Percentiles rank a stretch among this genome's conserved stretches.
Evolutionary conservation across 805 yeast genomes (phyloP).

Genomic region (Zygoascus flipseniorum): DNA sequence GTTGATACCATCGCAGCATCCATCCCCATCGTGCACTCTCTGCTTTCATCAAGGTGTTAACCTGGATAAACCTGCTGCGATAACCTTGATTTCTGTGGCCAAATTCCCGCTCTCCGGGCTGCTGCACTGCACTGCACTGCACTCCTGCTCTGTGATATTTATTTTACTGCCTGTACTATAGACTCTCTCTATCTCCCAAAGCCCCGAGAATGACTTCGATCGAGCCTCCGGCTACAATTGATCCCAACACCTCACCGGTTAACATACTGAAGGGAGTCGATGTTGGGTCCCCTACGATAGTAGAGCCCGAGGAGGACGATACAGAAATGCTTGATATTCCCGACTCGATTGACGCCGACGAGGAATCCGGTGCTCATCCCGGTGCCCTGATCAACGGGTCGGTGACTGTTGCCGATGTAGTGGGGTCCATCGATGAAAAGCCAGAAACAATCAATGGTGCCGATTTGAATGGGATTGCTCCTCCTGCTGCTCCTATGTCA

Average conservation of each 20-base stretch:
- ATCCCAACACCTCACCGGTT: neutral
- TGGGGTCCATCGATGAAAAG: neutral
- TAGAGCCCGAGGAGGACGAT: neutral
- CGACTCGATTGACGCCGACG: neutral
- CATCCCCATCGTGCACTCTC: neutral
- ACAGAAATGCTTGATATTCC: neutral
- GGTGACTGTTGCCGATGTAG: neutral
- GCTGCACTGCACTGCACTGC: neutral
- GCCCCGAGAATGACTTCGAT: neutral
- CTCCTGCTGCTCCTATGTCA: neutral
- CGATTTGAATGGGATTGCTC: neutral
- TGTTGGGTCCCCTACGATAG: neutral
- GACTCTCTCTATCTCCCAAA: neutral
- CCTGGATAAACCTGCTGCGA: neutral
- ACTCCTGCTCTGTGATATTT: neutral
- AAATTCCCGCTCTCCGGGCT: neutral
- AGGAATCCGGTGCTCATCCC: neutral
- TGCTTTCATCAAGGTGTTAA: neutral
- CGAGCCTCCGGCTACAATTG: neutral
- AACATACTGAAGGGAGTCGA: neutral
- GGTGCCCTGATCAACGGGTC: neutral
- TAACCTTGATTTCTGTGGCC: neutral
- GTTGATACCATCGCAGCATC: neutral
- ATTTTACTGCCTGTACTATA: neutral
- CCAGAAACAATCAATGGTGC: neutral